phyloP scores from a whole-genome alignment of 208 protist species.

The Blechomonas ayalai region DNA sequence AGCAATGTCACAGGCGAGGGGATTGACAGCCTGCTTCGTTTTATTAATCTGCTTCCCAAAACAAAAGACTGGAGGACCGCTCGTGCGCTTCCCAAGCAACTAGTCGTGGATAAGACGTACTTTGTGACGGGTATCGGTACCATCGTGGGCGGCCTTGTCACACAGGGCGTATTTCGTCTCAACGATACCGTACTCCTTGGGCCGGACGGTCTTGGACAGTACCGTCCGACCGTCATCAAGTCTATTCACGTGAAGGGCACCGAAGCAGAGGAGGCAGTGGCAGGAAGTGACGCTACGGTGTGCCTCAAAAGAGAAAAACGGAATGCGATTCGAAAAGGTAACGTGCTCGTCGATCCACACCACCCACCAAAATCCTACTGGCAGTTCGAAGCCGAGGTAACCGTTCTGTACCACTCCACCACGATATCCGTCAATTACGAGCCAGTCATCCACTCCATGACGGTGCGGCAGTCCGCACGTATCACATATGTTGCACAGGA shows the following conservation, averaged over 20 bases:
- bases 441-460: constrained; percentile 94
- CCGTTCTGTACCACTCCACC: constrained; percentile 97
- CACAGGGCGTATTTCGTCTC: constrained; percentile 79
- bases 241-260: constrained; percentile 93
- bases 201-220: constrained; percentile 89
- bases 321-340: constrained; percentile 92
- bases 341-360: constrained; percentile 74
- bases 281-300: constrained; percentile 89
- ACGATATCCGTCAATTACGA: constrained; percentile 97
- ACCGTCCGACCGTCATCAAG: constrained; percentile 85
- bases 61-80: constrained; percentile 86
- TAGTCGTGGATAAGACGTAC: constrained; percentile 92
- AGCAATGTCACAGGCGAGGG: constrained; percentile 94
- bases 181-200: constrained; percentile 93
- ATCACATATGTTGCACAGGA: constrained; percentile 87
- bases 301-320: constrained; percentile 95
- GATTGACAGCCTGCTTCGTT: constrained; percentile 72
- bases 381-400: constrained; percentile 96
- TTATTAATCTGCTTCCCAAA: constrained; percentile 90
- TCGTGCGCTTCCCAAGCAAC: constrained; percentile 56
- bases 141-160: constrained; percentile 94
- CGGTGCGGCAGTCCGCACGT: constrained; percentile 83
- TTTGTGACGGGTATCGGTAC: constrained; percentile 93
- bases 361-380: constrained; percentile 68
- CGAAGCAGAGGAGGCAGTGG: constrained; percentile 69